A percentile compares a stretch with the other conserved stretches of the same genome.
Conservation (phyloP, 495 filamentous ascomycete species). For the Acidomyces sp. region DNA sequence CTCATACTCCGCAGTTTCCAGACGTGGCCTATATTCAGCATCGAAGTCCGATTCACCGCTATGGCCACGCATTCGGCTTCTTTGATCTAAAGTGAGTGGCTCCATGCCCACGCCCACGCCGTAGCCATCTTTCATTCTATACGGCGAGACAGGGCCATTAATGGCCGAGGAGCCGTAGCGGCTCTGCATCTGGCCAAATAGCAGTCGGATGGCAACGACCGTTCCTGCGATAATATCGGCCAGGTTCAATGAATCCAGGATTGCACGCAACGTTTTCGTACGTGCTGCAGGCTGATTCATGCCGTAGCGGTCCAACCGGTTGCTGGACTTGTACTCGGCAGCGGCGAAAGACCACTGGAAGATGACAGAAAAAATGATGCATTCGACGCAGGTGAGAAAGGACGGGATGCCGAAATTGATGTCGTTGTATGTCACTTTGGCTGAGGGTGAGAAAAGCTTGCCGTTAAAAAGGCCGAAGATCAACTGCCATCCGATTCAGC, state of each 20-base stretch:
- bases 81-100: conserved; percentile 6
- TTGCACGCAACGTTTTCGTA: conserved; percentile 6
- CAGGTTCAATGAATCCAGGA: conserved; percentile 15
- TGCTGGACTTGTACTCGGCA: conserved; percentile 8
- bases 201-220: conserved; percentile 4
- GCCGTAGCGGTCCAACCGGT: conserved; percentile 6
- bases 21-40: conserved; percentile 2
- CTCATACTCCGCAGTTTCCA: neutral
- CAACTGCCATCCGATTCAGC: neutral
- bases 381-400: conserved; percentile 13
- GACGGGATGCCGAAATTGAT: conserved; percentile 18
- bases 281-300: conserved; percentile 1
- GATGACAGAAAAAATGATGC: conserved; percentile 11
- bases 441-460: conserved; percentile 10
- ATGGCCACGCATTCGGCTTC: conserved; percentile 7
- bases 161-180: conserved; percentile 6
- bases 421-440: conserved; percentile 14
- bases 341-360: conserved; percentile 14
- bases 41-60: conserved; percentile 8
- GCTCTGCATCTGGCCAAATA: conserved; percentile 7
- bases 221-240: conserved; percentile 11
- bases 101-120: conserved; percentile 6
- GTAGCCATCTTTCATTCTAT: conserved; percentile 1
- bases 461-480: conserved; percentile 14
- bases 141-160: neutral